Evolutionary conservation across 202 grass and related monocot species (phyloP), one percentile per base, ranked within the genome.

Genomic region (Dendrocalamus latiflorus): DNA sequence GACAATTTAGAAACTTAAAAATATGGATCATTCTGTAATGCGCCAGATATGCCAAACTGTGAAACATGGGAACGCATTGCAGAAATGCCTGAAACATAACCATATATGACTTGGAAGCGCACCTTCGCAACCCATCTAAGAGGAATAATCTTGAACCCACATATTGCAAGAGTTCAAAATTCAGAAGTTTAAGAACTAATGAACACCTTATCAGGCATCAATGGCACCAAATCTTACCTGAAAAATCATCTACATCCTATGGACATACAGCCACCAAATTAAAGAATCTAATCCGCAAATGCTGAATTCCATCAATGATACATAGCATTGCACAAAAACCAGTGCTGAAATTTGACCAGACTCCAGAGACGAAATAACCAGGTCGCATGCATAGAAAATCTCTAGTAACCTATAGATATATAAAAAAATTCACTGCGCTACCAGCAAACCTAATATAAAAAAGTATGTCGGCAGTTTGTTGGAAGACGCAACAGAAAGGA

Each of bases 331-430:
- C 47, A 30, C 17, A 67, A 50, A n/a, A 65, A 2, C 60, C 43
- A 62, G 60, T 78, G 12, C 10, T 8, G 26, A 49, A 78, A 51
- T 50, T 50, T 5, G 26, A 61, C 17, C 13, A n/a, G 58, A 34
- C 24, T n/a, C 18, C 7, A n/a, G 41, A 36, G 9, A 30, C 14
- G 15, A 41, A 70, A 62, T 15, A 26, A 67, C 4, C 13, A 38
- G 56, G 28, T 55, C 64, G 64, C 68, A 65, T 54, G 58, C 34
- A 53, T 26, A 64, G 47, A 64, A 62, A 83, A 83, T 83, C 34
- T 75, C 39, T 49, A 58, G 34, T 13, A 25, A 53, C 21, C n/a
- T n/a, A 28, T 30, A 66, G 20, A 15, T 16, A 21, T 63, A 36
- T n/a, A 15, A 26, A n/a, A 72, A 82, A 72, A 44, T 13, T 44